Conservation (phyloP, 2,329 filamentous ascomycete species). For the Fusarium solani-melongenae region DNA sequence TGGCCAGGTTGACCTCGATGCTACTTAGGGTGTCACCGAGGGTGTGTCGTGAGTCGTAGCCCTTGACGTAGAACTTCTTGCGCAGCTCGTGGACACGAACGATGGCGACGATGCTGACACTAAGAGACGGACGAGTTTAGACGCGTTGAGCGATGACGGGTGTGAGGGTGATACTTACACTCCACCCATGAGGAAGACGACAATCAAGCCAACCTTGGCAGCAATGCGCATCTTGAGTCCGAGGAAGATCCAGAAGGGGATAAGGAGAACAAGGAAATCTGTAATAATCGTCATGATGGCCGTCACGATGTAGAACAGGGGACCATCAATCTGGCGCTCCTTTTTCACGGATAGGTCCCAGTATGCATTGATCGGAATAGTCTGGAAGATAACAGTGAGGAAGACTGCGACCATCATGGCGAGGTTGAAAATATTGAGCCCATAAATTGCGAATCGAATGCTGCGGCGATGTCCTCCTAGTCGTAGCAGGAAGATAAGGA, state of each 20-base stretch:
- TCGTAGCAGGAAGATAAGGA: conserved; percentile 57
- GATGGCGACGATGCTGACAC: conserved; percentile 47
- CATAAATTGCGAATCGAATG: conserved; percentile 42
- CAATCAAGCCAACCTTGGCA: conserved; percentile 53
- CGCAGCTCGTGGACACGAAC: conserved; percentile 44
- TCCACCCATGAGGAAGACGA: conserved; percentile 53
- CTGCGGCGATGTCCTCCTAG: conserved; percentile 46
- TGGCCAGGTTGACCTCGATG: conserved; percentile 52
- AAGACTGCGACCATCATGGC: conserved; percentile 48
- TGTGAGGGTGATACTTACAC: conserved; percentile 44
- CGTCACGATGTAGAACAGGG: conserved; percentile 48
- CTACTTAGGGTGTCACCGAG: conserved; percentile 47
- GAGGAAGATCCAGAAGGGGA: conserved; percentile 56
- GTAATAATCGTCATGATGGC: conserved; percentile 54
- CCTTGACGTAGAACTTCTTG: conserved; percentile 27
- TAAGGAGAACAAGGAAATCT: conserved; percentile 52
- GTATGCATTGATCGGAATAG: conserved; percentile 48
- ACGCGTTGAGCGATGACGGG: neutral
- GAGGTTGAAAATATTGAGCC: conserved; percentile 48
- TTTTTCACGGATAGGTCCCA: conserved; percentile 43
- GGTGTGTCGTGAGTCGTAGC: conserved; percentile 40
- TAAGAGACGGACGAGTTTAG: conserved; percentile 1
- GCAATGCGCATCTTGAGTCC: conserved; percentile 52
- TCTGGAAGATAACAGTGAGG: conserved; percentile 54
- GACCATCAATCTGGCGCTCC: conserved; percentile 44